These are phyloP conservation scores for Candida glaebosa DNA, from an alignment of 805 yeast genomes.

Conservation along the genomic window DNA sequence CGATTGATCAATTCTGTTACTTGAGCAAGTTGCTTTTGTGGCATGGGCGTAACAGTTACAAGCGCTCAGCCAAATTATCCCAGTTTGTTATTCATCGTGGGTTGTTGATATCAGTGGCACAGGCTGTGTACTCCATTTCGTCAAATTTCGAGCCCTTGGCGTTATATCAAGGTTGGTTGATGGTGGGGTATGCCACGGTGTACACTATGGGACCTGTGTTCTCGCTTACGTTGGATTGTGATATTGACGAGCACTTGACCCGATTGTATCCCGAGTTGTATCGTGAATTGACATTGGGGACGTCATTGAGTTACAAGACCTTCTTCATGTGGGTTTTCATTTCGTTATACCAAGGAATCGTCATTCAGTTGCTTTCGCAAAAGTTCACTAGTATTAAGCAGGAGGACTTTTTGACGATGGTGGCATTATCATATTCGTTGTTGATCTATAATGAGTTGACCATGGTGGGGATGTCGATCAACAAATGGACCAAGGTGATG, in stretches of 20 bases:
- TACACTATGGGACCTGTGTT: constrained; percentile 99
- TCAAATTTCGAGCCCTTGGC: constrained; percentile 93
- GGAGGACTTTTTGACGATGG: constrained; percentile 64
- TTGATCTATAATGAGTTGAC: constrained; percentile 79
- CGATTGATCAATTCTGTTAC: constrained; percentile 87
- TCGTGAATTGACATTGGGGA: constrained; percentile 86
- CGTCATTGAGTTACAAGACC: constrained; percentile 78
- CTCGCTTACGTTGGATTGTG: constrained; percentile 85
- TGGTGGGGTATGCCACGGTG: constrained; percentile 97
- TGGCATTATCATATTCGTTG: constrained; percentile 80
- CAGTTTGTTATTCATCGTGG: constrained; percentile 98
- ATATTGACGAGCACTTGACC: constrained; percentile 85
- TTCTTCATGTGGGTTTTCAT: constrained; percentile 89
- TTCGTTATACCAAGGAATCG: constrained; percentile 85
- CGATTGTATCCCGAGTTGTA: constrained; percentile 91
- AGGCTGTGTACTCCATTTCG: constrained; percentile 85
- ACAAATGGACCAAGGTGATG: constrained; percentile 88
- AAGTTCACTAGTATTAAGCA: constrained; percentile 59
- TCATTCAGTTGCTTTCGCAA: constrained; percentile 83
- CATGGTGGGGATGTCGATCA: constrained; percentile 91
- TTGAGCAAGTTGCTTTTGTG: constrained; percentile 82
- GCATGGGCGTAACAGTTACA: constrained; percentile 98
- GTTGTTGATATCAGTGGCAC: constrained; percentile 87
- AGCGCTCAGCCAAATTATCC: constrained; percentile 89
- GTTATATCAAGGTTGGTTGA: constrained; percentile 89